Evolutionary conservation across 495 filamentous ascomycete species (phyloP).

Genomic region (Evernia prunastri): DNA sequence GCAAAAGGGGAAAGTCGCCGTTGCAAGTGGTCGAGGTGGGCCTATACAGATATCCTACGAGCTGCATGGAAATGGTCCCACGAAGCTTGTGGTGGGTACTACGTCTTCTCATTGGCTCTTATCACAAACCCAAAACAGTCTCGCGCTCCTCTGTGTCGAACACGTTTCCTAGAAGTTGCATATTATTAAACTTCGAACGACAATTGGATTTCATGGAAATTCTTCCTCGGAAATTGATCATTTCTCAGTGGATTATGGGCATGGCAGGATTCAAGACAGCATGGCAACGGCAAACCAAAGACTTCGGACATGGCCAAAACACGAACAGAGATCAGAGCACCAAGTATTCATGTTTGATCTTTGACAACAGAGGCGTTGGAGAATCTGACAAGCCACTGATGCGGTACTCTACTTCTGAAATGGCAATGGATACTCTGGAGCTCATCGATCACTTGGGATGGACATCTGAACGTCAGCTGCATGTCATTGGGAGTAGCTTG

Average conservation of each 20-base stretch:
- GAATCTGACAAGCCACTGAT: slow-evolving; percentile 64
- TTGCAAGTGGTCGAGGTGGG: slow-evolving; percentile 59
- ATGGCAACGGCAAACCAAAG: slow-evolving; percentile 71
- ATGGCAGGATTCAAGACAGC: slow-evolving; percentile 39
- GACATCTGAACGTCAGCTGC: slow-evolving; percentile 52
- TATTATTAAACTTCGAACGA: not conserved
- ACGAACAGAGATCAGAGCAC: slow-evolving; percentile 40
- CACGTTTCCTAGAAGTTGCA: not conserved
- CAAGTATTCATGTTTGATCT: slow-evolving; percentile 62
- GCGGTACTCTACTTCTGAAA: slow-evolving; percentile 65
- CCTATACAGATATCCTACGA: slow-evolving; percentile 69
- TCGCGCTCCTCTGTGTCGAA: not conserved
- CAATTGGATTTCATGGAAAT: not conserved
- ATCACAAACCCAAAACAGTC: not conserved
- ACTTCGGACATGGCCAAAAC: slow-evolving; percentile 58
- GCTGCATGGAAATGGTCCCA: slow-evolving; percentile 66
- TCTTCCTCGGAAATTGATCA: slow-evolving; percentile 8
- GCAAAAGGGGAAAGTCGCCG: slow-evolving; percentile 48
- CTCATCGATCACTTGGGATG: slow-evolving; percentile 62
- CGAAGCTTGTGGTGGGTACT: slow-evolving; percentile 59
- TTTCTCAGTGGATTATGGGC: slow-evolving; percentile 32
- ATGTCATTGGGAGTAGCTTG: slow-evolving; percentile 70
- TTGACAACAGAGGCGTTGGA: slow-evolving; percentile 71
- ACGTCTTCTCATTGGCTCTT: not conserved
- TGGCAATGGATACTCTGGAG: slow-evolving; percentile 69